Percentiles rank a stretch among this genome's conserved stretches.
phyloP scores from a whole-genome alignment of 129 eudicot species.

The Scalesia atractyloides region DNA sequence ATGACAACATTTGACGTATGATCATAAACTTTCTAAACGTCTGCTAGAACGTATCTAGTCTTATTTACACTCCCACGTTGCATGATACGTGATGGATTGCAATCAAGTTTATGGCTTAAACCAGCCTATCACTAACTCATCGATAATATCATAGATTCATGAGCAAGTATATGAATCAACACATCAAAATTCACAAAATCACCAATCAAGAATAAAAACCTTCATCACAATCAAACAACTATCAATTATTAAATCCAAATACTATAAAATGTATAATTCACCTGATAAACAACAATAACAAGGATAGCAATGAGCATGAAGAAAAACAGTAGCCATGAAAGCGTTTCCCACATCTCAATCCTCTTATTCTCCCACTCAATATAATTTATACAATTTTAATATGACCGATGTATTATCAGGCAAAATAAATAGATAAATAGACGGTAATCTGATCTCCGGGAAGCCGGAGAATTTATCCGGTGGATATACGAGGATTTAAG shows the following conservation, averaged over 20 bases:
- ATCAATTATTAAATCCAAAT: not conserved
- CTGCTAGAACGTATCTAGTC: too few species aligned
- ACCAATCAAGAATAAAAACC: not conserved
- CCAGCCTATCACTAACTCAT: not conserved
- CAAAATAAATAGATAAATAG: conserved; percentile 4
- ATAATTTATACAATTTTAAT: not conserved
- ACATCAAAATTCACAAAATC: not conserved
- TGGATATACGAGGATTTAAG: conserved; percentile 7
- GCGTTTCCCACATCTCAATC: conserved; percentile 34
- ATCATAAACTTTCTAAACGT: too few species aligned
- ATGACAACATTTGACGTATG: not conserved
- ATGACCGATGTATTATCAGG: not conserved
- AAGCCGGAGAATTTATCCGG: conserved; percentile 1
- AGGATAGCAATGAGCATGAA: conserved; percentile 29
- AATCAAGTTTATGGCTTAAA: not conserved
- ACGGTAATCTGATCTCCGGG: conserved; percentile 3
- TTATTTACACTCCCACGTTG: too few species aligned
- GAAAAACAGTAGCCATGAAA: conserved; percentile 34
- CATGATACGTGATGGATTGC: too few species aligned
- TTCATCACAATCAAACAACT: not conserved
- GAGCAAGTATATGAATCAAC: not conserved
- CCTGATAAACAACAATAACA: conserved; percentile 34
- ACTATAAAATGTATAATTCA: not conserved
- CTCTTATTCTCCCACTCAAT: not conserved
- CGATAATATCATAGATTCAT: not conserved